A percentile compares a stretch with the other conserved stretches of the same genome.
Evolutionary conservation across 176 grass and related monocot genomes (phyloP).

Genomic region (Typha latifolia): DNA sequence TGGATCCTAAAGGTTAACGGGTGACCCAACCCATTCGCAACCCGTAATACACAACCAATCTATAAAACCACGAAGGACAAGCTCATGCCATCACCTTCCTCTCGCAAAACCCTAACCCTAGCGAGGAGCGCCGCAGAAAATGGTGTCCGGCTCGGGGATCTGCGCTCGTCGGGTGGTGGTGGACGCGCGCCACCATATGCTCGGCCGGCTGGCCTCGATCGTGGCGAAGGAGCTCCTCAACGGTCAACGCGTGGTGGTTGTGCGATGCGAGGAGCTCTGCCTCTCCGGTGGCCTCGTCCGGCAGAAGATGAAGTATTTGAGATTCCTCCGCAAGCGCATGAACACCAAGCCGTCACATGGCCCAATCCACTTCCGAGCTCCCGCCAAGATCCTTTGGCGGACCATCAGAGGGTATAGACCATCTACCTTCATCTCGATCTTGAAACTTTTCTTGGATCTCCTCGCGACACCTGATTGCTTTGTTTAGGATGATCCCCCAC

Average conservation of each 20-base stretch:
- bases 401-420: conserved; percentile 59
- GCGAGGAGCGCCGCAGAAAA: conserved; percentile 3
- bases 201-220: conserved; percentile 65
- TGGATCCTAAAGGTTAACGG: too few relatives aligned
- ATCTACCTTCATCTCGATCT: neutral
- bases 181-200: conserved; percentile 87
- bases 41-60: too few relatives aligned
- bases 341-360: conserved; percentile 95
- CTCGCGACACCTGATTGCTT: too few relatives aligned
- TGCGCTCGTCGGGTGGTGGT: conserved; percentile 59
- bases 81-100: neutral
- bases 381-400: conserved; percentile 83
- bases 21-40: too few relatives aligned
- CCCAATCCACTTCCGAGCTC: conserved; percentile 84
- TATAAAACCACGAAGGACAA: too few relatives aligned
- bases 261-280: conserved; percentile 92
- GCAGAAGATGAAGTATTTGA: conserved; percentile 94
- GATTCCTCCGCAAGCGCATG: conserved; percentile 92
- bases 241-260: conserved; percentile 74
- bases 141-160: conserved; percentile 80
- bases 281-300: conserved; percentile 78
- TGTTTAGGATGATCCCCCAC: conserved; percentile 84
- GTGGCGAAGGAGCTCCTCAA: conserved; percentile 88
- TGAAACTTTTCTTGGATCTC: too few relatives aligned
- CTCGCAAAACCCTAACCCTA: conserved; percentile 27